These are phyloP conservation scores for Saururus chinensis DNA, from an alignment of 164 flowering plant genomes.

Conservation along the genomic window DNA sequence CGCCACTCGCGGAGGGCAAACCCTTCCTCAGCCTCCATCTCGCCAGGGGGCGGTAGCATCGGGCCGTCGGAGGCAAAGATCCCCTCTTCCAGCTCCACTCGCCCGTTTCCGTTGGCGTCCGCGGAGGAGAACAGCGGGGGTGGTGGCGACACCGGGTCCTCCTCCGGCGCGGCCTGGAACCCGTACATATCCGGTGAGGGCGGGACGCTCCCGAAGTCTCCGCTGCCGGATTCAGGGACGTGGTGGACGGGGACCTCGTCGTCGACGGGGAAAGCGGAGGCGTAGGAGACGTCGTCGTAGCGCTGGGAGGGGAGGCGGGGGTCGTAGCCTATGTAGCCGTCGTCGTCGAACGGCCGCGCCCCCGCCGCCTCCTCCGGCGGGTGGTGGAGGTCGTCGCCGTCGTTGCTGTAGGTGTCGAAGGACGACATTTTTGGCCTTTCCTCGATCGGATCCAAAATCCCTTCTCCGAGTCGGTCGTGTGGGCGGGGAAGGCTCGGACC, in stretches of 20 bases:
- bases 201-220: constrained; percentile 5
- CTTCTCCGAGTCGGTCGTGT: no score
- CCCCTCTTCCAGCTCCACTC: constrained; percentile 21
- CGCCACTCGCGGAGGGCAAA: constrained; percentile 84
- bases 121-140: constrained; percentile 26
- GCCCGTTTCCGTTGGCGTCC: constrained; percentile 38
- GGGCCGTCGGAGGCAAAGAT: constrained; percentile 73
- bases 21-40: constrained; percentile 79
- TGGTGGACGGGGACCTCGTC: constrained; percentile 51
- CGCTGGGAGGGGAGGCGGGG: constrained; percentile 28
- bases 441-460: not conserved
- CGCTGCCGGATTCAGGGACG: constrained; percentile 11
- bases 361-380: not conserved
- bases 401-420: constrained; percentile 46
- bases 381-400: constrained; percentile 34
- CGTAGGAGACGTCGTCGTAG: constrained; percentile 27
- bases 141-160: constrained; percentile 20
- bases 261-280: constrained; percentile 18
- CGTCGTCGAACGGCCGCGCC: constrained; percentile 31
- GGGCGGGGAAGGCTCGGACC: no score
- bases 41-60: constrained; percentile 71
- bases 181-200: constrained; percentile 46
- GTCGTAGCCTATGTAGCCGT: constrained; percentile 35
- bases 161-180: constrained; percentile 15
- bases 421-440: constrained; percentile 15